Percentiles rank a stretch among this genome's conserved stretches.
Conservation (phyloP, 2,329 filamentous ascomycete genomes). For the Exophiala viscosa region DNA sequence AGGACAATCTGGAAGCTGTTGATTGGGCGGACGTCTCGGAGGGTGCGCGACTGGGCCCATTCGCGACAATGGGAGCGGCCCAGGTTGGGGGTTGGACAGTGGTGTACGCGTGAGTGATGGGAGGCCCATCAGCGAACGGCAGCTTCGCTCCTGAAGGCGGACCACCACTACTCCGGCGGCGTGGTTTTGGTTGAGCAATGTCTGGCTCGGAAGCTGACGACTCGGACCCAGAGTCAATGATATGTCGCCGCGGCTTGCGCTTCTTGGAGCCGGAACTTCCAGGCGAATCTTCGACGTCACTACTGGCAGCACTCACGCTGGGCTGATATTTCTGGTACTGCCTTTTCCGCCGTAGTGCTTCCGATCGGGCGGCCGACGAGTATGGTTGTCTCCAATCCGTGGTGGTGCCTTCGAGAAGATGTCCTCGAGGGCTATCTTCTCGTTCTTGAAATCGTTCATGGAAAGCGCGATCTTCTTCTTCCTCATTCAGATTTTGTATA, state of each 20-base stretch:
- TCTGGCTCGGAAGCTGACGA: constrained; percentile 25
- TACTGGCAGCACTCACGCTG: constrained; percentile 34
- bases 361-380: constrained; percentile 36
- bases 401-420: constrained; percentile 36
- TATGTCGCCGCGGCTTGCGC: constrained; percentile 18
- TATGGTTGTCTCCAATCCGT: constrained; percentile 37
- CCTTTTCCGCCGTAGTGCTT: constrained; percentile 32
- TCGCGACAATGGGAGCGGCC: neutral
- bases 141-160: constrained; percentile 11
- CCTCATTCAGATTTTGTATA: constrained; percentile 27
- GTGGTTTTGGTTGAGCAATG: constrained; percentile 15
- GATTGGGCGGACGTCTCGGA: constrained; percentile 18
- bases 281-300: constrained; percentile 32
- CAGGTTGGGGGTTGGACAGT: constrained; percentile 6
- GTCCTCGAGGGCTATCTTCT: constrained; percentile 28
- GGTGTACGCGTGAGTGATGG: constrained; percentile 12
- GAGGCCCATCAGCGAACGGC: constrained; percentile 3
- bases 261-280: constrained; percentile 20
- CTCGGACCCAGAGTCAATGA: constrained; percentile 25
- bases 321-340: constrained; percentile 35
- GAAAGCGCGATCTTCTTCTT: constrained; percentile 23
- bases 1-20: constrained; percentile 15
- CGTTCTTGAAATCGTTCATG: constrained; percentile 31
- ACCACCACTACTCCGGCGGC: constrained; percentile 18
- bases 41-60: constrained; percentile 8